These are phyloP conservation scores for Trichoderma guizhouense DNA, from an alignment of 2,329 filamentous ascomycete genomes.

Conservation along the genomic window DNA sequence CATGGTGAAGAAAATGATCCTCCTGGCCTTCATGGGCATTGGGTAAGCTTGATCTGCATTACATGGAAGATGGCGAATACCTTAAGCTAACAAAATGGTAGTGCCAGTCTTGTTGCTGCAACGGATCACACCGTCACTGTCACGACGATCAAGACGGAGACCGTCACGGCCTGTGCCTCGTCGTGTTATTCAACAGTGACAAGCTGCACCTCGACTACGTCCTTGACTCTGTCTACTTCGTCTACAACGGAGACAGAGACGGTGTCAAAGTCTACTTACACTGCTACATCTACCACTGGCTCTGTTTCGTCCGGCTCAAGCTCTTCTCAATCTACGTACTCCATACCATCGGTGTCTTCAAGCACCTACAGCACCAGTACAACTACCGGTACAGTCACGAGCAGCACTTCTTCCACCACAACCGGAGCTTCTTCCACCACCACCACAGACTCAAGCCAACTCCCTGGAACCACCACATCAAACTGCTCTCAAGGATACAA, in stretches of 20 bases:
- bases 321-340: background rate
- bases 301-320: background rate
- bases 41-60: constrained; percentile 23
- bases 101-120: constrained; percentile 26
- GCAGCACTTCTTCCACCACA: background rate
- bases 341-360: background rate
- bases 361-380: background rate
- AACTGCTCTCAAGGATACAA: constrained; percentile 17
- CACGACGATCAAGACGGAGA: constrained; percentile 33
- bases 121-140: constrained; percentile 31
- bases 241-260: background rate
- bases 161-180: constrained; percentile 30
- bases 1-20: constrained; percentile 25
- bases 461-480: background rate
- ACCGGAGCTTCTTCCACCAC: background rate
- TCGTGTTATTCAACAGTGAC: constrained; percentile 23
- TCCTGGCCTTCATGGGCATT: constrained; percentile 29
- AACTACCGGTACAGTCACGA: background rate
- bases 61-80: background rate
- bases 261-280: background rate
- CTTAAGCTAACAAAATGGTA: constrained; percentile 5
- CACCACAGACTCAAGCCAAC: background rate
- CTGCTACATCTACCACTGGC: background rate
- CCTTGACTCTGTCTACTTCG: background rate
- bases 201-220: constrained; percentile 4